Evolutionary conservation across 2,329 filamentous ascomycete genomes (phyloP).

Genomic region (Colletotrichum orchidophilum): DNA sequence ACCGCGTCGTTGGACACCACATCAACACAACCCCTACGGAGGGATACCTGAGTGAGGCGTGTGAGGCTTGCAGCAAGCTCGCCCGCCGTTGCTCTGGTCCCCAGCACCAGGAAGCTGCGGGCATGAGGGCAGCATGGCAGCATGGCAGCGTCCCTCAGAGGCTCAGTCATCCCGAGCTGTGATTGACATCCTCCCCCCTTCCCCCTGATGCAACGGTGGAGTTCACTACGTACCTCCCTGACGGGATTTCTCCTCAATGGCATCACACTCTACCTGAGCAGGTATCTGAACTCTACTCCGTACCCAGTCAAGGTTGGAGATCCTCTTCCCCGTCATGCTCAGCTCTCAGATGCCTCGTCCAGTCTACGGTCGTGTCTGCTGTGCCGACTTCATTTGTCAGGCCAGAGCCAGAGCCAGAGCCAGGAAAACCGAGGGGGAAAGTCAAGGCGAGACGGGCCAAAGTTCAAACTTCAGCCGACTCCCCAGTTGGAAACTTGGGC

Average conservation of each 20-base stretch:
- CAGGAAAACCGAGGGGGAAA: conserved; percentile 5
- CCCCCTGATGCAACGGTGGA: conserved; percentile 13
- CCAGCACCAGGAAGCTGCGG: neutral
- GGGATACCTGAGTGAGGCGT: neutral
- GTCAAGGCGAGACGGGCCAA: conserved; percentile 19
- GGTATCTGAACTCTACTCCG: neutral
- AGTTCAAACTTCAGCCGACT: conserved; percentile 20
- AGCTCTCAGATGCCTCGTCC: conserved; percentile 21
- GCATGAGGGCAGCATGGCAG: too few relatives aligned
- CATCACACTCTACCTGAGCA: conserved; percentile 13
- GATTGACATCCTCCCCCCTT: conserved; percentile 5
- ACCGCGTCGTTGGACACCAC: neutral
- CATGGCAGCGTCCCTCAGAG: neutral
- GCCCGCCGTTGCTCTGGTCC: neutral
- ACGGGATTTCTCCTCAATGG: conserved; percentile 20
- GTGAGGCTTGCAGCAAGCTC: neutral
- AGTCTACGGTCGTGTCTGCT: conserved; percentile 6
- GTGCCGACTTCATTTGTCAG: conserved; percentile 4
- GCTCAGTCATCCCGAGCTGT: neutral
- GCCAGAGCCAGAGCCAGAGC: neutral
- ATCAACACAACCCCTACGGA: neutral
- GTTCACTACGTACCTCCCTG: conserved; percentile 24
- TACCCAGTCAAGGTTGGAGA: conserved; percentile 11
- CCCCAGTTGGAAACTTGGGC: conserved; percentile 24
- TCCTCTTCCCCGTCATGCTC: conserved; percentile 10